Base-by-base conservation (phyloP, 352 stramenopile species). In the Phytophthora constricta region DNA sequence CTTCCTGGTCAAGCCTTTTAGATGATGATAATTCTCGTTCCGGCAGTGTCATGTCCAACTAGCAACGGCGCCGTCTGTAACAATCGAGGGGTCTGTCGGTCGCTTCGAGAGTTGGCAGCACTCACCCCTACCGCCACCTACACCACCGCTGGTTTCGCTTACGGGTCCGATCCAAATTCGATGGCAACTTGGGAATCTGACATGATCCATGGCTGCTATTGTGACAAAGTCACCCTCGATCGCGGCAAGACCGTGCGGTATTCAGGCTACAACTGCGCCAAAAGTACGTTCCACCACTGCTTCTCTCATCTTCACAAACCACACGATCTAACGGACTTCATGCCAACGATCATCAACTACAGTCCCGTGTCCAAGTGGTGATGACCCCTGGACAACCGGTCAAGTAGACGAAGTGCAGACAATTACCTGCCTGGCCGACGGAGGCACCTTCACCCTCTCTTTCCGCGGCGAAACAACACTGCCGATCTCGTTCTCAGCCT, bases 151-250 rank as follows among this genome's bases (percentile, higher is more conserved):
- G 78, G 67, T 1, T 86, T 86, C 34, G 69, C 80, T 1, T 97
- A 97, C 61, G 91, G 91, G 42, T 73, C 61, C 0, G 82, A 96
- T 34, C 70, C 78, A 4, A 97, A 97, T 41, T 65, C 84, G 10
- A 56, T 83, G 7, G 53, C 66, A 8, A 97, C 91, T 4, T 98
- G 93, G 93, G 93, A 98, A 58, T 86, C 85, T 19, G 73, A 97
- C 60, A 90, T 92, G 74, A 66, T 90, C 28, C 82, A 88, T 33
- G 88, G 91, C 33, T 98, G 90, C 72, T 86, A 87, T 50, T 98
- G 93, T 70, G 87, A 96, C 65, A 94, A 95, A 58, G 79, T 91
- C 3, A 70, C 84, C 16, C 68, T 69, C 25, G 74, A 89, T 26
- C 75, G 74, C 0, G 80, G 85, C 20, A 71, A 74, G 46, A 77